Percentiles rank a stretch among this genome's conserved stretches.
Evolutionary conservation across 805 yeast genomes (phyloP).

Genomic region (Kregervanrija delftensis): DNA sequence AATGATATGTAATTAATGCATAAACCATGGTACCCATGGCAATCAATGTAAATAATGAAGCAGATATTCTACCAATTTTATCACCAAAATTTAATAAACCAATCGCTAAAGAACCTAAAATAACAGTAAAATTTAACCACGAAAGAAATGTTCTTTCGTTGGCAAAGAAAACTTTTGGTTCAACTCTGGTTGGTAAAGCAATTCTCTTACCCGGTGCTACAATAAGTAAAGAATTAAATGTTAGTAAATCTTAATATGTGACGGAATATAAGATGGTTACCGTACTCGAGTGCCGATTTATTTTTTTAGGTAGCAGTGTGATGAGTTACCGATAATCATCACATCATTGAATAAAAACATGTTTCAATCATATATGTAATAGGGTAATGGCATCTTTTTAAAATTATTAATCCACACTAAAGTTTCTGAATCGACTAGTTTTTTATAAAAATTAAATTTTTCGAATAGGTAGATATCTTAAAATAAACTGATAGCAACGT

Average conservation of each 20-base stretch:
- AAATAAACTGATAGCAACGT: constrained; percentile 16
- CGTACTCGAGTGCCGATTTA: no score
- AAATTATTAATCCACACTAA: no score
- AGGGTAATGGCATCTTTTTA: no score
- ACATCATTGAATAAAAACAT: no score
- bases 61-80: constrained; percentile 82
- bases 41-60: constrained; percentile 88
- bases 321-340: no score
- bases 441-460: background rate
- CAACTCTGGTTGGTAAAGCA: constrained; percentile 96
- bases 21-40: constrained; percentile 98
- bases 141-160: constrained; percentile 97
- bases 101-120: constrained; percentile 92
- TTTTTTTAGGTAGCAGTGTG: no score
- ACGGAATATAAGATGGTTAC: no score
- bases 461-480: background rate
- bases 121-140: constrained; percentile 98
- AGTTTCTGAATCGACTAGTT: background rate
- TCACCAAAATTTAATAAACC: constrained; percentile 97
- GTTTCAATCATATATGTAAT: no score
- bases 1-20: constrained; percentile 92
- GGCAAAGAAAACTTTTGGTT: constrained; percentile 98
- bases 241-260: constrained; percentile 4
- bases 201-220: constrained; percentile 66
- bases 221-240: background rate